These are phyloP conservation scores for Serendipita sp. DNA, from an alignment of 768 basidiomycete genomes.

Conservation along the genomic window DNA sequence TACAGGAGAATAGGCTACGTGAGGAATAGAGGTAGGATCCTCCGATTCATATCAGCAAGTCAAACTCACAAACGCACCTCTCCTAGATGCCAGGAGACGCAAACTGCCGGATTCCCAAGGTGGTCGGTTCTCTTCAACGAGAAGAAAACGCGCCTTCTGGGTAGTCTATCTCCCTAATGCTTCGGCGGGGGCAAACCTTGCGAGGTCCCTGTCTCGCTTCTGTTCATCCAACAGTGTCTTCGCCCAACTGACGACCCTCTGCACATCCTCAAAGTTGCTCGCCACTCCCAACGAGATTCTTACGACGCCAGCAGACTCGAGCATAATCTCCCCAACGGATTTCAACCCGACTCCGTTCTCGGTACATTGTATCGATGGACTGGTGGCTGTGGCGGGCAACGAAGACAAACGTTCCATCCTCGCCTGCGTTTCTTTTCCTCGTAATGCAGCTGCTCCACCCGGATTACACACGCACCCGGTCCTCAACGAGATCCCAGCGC, in stretches of 20 bases:
- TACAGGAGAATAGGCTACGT: too few relatives aligned
- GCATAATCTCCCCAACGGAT: too few relatives aligned
- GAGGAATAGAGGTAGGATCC: too few relatives aligned
- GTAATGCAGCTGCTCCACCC: conserved; percentile 60
- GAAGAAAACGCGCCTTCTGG: too few relatives aligned
- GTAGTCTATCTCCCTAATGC: too few relatives aligned
- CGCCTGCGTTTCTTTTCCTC: conserved; percentile 36
- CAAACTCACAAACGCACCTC: too few relatives aligned
- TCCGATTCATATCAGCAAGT: too few relatives aligned
- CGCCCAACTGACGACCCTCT: conserved; percentile 20
- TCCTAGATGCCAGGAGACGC: too few relatives aligned
- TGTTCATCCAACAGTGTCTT: background rate
- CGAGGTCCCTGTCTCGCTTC: background rate
- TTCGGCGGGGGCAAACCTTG: background rate
- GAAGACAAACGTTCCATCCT: conserved; percentile 39
- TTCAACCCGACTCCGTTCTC: background rate
- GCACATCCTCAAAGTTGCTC: conserved; percentile 59
- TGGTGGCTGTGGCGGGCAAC: background rate
- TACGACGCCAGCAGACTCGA: conserved; percentile 7
- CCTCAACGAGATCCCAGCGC: conserved; percentile 49
- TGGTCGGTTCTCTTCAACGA: too few relatives aligned
- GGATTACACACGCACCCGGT: conserved; percentile 85
- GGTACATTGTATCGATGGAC: too few relatives aligned
- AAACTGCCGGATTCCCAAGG: too few relatives aligned
- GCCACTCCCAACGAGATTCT: conserved; percentile 54